Base-by-base conservation (phyloP, 257 asterid genomes). In the Solanum okadae region DNA sequence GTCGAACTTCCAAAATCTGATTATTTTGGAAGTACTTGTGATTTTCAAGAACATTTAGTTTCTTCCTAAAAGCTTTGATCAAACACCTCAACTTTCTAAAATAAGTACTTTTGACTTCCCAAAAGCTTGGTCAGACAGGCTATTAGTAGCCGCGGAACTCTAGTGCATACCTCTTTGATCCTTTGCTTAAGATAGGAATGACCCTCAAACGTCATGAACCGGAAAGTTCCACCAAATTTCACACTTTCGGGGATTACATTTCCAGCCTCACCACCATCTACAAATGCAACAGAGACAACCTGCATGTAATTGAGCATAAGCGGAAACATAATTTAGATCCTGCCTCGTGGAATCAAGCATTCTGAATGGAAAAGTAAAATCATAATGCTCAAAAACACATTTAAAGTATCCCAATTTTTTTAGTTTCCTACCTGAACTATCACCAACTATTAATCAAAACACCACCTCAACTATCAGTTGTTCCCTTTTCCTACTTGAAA, bases 181-280 rank as follows among this genome's bases (percentile, higher is more conserved):
- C 98, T 92, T 88, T 89, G 93, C 87, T 81, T 90, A 37, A 96
- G 94, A 91, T 92, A 89, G 67, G 94, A 86, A 79, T 70, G 83
- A 37, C 95, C 89, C 78, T 94, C 94, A 3, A 92, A 87, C 63
- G 91, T 91, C 91, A 94, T 2, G 91, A 92, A 95, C 37, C 99
- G 93, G 72, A 94, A 95, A 4, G 98, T 95, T 87, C 99, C 99
- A 88, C 98, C 98, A 88, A 95, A 95, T 46, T 90, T 90, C 20
- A 95, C 97, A 6, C 89, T 89, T 86, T 93, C 96, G 9, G 99
- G 98, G 86, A 95, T 93, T 23, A 95, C 94, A 87, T 95, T 95
- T 18, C 49, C 91, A 13, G 98, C 97, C 38, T 91, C 89, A 52
- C 98, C 98, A 40, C 96, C 98, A 40, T 93, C 91, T 72, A 95